Conservation (phyloP, 768 basidiomycete genomes). For the Coprinellus aureogranulatus region DNA sequence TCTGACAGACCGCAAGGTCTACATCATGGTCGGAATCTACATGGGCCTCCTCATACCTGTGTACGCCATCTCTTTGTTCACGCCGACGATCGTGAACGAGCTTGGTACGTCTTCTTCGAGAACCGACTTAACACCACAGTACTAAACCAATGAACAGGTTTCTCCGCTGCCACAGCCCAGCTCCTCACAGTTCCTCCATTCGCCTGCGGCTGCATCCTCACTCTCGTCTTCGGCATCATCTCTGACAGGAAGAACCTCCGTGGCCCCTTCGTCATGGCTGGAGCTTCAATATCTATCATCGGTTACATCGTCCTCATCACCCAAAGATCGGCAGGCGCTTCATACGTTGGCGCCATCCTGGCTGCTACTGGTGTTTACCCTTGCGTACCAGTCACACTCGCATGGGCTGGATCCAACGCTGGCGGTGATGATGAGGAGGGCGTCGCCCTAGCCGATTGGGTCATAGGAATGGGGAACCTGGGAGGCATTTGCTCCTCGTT, state of each 20-base stretch:
- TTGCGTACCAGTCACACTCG: conserved; percentile 43
- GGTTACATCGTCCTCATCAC: conserved; percentile 52
- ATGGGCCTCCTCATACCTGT: conserved; percentile 45
- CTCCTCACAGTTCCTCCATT: conserved; percentile 53
- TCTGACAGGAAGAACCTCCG: conserved; percentile 42
- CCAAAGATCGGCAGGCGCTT: conserved; percentile 29
- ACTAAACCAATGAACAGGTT: conserved; percentile 29
- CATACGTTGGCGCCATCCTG: conserved; percentile 48
- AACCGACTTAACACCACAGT: too few species aligned
- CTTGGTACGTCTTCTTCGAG: conserved; percentile 20
- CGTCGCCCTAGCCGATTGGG: conserved; percentile 50
- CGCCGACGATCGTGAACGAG: conserved; percentile 48
- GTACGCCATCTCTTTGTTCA: conserved; percentile 46
- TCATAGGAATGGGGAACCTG: conserved; percentile 54
- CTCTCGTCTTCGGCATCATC: conserved; percentile 37
- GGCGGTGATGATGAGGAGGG: conserved; percentile 49
- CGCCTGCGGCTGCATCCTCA: conserved; percentile 42
- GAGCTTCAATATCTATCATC: conserved; percentile 41
- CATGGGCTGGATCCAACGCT: conserved; percentile 55
- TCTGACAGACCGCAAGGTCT: conserved; percentile 44
- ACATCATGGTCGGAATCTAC: conserved; percentile 38
- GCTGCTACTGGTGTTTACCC: conserved; percentile 55
- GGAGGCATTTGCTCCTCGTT: conserved; percentile 46
- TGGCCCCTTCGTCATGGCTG: conserved; percentile 49
- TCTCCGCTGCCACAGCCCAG: conserved; percentile 47